Conservation (phyloP, 2,329 filamentous ascomycete genomes). For the Penicillium sp. region DNA sequence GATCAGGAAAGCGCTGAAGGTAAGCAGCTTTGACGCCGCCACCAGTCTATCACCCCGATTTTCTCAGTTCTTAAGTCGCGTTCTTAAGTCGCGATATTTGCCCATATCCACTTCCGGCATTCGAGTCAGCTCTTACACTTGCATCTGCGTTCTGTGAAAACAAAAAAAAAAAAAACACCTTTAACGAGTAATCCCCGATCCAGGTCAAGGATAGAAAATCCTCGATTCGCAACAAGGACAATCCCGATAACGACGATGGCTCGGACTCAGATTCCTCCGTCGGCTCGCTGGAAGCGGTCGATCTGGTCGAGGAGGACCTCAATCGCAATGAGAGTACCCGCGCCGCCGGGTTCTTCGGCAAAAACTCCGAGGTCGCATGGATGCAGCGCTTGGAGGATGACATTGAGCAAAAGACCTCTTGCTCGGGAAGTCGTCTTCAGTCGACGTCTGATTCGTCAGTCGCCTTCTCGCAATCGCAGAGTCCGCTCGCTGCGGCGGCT, state of each 20-base stretch:
- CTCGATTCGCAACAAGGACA: background rate
- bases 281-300: constrained; percentile 45
- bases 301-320: constrained; percentile 46
- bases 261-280: constrained; percentile 27
- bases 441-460: background rate
- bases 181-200: background rate
- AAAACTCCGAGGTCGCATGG: constrained; percentile 49
- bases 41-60: too few species aligned
- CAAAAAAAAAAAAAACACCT: background rate
- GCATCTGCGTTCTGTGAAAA: background rate
- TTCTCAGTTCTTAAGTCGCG: too few species aligned
- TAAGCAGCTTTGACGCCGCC: constrained; percentile 13
- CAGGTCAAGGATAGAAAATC: constrained; percentile 13
- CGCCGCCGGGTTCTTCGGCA: constrained; percentile 46
- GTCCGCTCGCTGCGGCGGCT: background rate
- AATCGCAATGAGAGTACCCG: constrained; percentile 39
- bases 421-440: background rate
- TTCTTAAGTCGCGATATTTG: background rate
- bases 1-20: constrained; percentile 32
- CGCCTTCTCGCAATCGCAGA: background rate
- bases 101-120: background rate
- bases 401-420: constrained; percentile 20
- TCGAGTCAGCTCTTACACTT: background rate
- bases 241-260: constrained; percentile 5
- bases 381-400: constrained; percentile 42